Conservation (phyloP, 495 filamentous ascomycete species). For the Trichoderma erinaceum region DNA sequence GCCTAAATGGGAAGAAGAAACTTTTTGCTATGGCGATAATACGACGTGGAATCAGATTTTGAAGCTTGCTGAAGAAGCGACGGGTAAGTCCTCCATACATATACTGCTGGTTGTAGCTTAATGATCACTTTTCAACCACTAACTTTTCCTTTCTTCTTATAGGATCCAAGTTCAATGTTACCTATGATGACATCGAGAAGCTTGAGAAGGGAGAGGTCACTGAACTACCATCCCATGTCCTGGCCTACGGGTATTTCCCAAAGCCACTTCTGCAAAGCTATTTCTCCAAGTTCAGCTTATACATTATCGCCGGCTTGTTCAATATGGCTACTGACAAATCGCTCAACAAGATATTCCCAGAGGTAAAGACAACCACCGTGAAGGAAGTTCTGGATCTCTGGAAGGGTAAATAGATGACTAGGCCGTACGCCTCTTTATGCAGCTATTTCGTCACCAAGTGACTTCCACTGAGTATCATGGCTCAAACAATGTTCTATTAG, state of each 20-base stretch:
- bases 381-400: slow-evolving; percentile 1
- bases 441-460: not conserved
- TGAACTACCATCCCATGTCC: slow-evolving; percentile 35
- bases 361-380: slow-evolving; percentile 9
- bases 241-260: slow-evolving; percentile 31
- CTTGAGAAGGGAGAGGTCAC: slow-evolving; percentile 41
- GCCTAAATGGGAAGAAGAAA: slow-evolving; percentile 43
- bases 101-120: not conserved
- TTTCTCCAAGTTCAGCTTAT: slow-evolving; percentile 28
- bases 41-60: slow-evolving; percentile 45
- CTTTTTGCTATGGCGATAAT: slow-evolving; percentile 40
- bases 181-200: slow-evolving; percentile 43
- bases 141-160: not conserved
- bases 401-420: not conserved
- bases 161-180: slow-evolving; percentile 42
- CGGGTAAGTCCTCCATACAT: slow-evolving; percentile 18
- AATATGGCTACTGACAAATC: slow-evolving; percentile 24
- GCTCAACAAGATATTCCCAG: slow-evolving; percentile 35
- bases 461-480: no score
- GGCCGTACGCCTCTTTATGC: no score
- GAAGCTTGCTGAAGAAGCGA: slow-evolving; percentile 40
- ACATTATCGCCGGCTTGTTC: slow-evolving; percentile 24
- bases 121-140: no score
- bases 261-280: slow-evolving; percentile 29
- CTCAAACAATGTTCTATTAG: not conserved